Evolutionary conservation across 306 rosid genomes (phyloP).

Genomic region (Cucurbita ficifolia): DNA sequence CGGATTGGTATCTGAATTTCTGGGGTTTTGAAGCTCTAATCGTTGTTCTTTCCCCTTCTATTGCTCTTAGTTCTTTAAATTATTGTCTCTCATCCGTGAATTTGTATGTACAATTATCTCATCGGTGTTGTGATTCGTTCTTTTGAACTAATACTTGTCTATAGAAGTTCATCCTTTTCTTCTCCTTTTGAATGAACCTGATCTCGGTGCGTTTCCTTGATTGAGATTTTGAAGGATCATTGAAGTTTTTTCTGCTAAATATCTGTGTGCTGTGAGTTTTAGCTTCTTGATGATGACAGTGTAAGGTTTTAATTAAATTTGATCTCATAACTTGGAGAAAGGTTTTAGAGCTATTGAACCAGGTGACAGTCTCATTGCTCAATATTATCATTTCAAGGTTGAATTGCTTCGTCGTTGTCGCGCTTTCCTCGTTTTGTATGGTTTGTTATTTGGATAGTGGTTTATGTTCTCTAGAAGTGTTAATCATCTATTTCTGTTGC

Average conservation of each 20-base stretch:
- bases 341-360: neutral
- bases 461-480: neutral
- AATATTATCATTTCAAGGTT: neutral
- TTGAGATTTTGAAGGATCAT: neutral
- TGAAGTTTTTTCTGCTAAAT: neutral
- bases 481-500: neutral
- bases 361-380: neutral
- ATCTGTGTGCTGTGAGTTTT: neutral
- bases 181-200: neutral
- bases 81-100: neutral
- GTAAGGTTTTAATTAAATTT: neutral
- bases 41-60: neutral
- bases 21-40: neutral
- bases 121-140: neutral
- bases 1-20: neutral
- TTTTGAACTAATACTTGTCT: neutral
- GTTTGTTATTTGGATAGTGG: neutral
- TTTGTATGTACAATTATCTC: neutral
- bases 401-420: neutral
- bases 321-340: neutral
- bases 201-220: neutral
- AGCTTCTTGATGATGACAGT: neutral
- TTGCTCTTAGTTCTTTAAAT: neutral
- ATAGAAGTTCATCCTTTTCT: neutral
- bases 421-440: neutral